Base-by-base conservation (phyloP, 1,139 yeast species). In the Yamadazyma diospyri region DNA sequence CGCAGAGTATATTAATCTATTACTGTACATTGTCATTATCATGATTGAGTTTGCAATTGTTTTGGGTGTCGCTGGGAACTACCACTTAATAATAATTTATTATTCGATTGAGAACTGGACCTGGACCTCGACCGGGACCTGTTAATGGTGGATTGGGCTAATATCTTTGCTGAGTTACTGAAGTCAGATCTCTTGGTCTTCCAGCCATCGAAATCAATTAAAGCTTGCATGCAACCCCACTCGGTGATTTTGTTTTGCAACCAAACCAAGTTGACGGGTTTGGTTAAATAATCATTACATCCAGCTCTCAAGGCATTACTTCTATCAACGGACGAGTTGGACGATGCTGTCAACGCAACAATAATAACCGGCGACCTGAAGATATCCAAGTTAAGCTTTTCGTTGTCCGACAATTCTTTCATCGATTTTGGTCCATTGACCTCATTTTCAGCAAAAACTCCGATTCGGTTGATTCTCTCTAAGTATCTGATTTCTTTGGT, bases 211-310 rank as follows among this genome's bases (percentile, higher is more conserved):
- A 85, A 92, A 59, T 92, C 95, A 56, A 92, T 89, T 39, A 92
- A 65, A 1, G 97, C 97, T 62, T 92, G 98, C 98, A 92, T 92
- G 51, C 86, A 79, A 2, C 94, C 94, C 97, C 97, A 89, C 59
- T 92, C 98, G 4, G 92, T 86, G 39, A 92, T 85, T 61, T 92
- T 92, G 51, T 85, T 87, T 48, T 89, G 88, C 34, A 92, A 67
- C 98, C 98, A 92, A 25, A 81, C 88, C 49, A 92, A 69, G 50
- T 88, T 89, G 10, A 94, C 98, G 0, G 98, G 98, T 45, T 92
- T 92, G n/a, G 97, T 92, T 47, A 92, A 65, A 58, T 83, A 92
- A 57, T 92, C 98, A 53, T 92, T 92, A 60, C 98, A 92, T 28
- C 98, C 98, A 2, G 97, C 97, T 28, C 94, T 84, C 40, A 92